Conservation (phyloP, 202 grass and related monocot genomes). For the Setaria viridis region DNA sequence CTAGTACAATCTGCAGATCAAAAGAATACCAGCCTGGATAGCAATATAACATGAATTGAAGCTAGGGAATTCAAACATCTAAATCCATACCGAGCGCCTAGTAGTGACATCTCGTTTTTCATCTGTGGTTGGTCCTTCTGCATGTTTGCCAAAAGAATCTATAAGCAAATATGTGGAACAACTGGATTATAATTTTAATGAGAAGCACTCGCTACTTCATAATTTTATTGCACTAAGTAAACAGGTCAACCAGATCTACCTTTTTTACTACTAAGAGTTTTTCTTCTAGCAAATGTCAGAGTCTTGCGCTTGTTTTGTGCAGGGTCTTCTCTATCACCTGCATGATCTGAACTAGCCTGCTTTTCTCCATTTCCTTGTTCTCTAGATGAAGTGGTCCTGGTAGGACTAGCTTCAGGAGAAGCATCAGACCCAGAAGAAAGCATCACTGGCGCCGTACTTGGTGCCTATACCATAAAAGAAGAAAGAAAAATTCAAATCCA, state of each 20-base stretch:
- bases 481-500: conserved; percentile 6
- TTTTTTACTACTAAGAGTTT: conserved; percentile 44
- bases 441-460: conserved; percentile 53
- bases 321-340: conserved; percentile 47
- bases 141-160: conserved; percentile 56
- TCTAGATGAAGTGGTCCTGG: conserved; percentile 43
- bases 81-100: conserved; percentile 30
- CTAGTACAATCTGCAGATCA: too few species aligned
- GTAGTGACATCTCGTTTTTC: conserved; percentile 36
- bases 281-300: conserved; percentile 31
- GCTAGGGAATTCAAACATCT: background rate
- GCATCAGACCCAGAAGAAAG: conserved; percentile 75
- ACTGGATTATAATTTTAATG: conserved; percentile 36
- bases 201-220: background rate
- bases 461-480: conserved; percentile 56
- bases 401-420: conserved; percentile 64
- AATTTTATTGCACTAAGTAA: conserved; percentile 11
- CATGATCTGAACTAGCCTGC: conserved; percentile 31
- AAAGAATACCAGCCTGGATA: conserved; percentile 2
- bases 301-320: conserved; percentile 41
- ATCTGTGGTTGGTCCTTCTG: conserved; percentile 49
- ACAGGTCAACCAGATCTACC: conserved; percentile 41
- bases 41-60: conserved; percentile 24
- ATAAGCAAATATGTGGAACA: background rate
- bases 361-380: conserved; percentile 34